Evolutionary conservation across 768 basidiomycete species (phyloP).

Genomic region (Pleurotus tuoliensis): DNA sequence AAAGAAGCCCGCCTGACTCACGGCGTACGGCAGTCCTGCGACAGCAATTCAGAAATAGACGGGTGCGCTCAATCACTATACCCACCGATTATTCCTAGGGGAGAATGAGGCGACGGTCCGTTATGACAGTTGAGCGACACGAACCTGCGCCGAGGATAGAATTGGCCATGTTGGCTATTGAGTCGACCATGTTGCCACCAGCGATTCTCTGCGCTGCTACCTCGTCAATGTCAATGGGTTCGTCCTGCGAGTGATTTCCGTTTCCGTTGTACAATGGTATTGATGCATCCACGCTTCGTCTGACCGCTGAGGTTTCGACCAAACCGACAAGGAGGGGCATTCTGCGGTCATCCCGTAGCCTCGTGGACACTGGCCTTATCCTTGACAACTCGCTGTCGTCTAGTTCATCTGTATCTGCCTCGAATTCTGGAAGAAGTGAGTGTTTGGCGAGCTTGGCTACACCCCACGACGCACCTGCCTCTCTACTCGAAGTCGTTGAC

Average conservation of each 20-base stretch:
- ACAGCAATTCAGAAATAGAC: slow-evolving; percentile 9
- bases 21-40: slow-evolving; percentile 87
- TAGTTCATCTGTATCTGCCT: slow-evolving; percentile 79
- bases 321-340: slow-evolving; percentile 82
- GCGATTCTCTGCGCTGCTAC: slow-evolving; percentile 61
- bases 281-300: slow-evolving; percentile 54
- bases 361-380: slow-evolving; percentile 25
- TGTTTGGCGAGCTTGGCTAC: slow-evolving; percentile 6
- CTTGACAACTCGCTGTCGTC: slow-evolving; percentile 44
- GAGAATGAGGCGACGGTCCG: slow-evolving; percentile 3
- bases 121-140: slow-evolving; percentile 14
- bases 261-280: slow-evolving; percentile 40
- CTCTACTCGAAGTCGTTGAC: slow-evolving; percentile 74
- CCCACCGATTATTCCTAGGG: slow-evolving; percentile 60
- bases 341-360: slow-evolving; percentile 43
- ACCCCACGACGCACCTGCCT: slow-evolving; percentile 63
- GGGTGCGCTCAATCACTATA: not conserved
- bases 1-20: slow-evolving; percentile 93
- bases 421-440: slow-evolving; percentile 57
- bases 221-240: slow-evolving; percentile 63
- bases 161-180: slow-evolving; percentile 92
- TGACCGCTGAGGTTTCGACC: slow-evolving; percentile 58
- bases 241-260: slow-evolving; percentile 21
- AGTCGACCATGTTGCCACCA: slow-evolving; percentile 75
- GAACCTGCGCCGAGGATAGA: slow-evolving; percentile 90